phyloP scores from a whole-genome alignment of 495 filamentous ascomycete species.

The Penicillium paradoxum region DNA sequence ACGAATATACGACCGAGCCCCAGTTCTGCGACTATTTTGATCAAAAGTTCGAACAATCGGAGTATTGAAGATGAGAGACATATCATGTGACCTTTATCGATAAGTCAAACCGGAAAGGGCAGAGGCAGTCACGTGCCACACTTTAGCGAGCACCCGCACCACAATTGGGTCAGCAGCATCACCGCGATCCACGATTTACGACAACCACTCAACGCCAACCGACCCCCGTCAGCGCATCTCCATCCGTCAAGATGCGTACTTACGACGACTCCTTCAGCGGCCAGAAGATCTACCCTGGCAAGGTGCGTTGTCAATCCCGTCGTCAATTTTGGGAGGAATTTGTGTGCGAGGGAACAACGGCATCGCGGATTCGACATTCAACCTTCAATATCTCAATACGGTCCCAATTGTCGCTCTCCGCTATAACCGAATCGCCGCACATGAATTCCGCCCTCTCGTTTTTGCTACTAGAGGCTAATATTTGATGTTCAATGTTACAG shows the following conservation, averaged over 20 bases:
- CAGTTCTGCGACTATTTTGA: neutral
- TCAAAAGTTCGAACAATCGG: neutral
- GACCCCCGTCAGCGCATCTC: constrained; percentile 46
- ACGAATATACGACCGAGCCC: too few relatives aligned
- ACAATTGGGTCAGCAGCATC: constrained; percentile 42
- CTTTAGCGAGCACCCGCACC: constrained; percentile 49
- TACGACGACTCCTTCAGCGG: constrained; percentile 98
- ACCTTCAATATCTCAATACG: constrained; percentile 6
- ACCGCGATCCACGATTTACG: constrained; percentile 43
- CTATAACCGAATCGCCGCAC: constrained; percentile 2
- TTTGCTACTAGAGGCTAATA: constrained; percentile 21
- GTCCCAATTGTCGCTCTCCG: neutral
- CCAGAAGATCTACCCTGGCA: constrained; percentile 97
- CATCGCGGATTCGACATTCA: constrained; percentile 16
- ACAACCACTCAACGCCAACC: constrained; percentile 50
- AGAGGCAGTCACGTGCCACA: constrained; percentile 40
- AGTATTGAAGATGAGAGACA: neutral
- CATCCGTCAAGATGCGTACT: constrained; percentile 81
- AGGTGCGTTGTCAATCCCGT: constrained; percentile 60
- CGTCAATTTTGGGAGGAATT: constrained; percentile 14
- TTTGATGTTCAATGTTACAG: constrained; percentile 45
- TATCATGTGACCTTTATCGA: constrained; percentile 10
- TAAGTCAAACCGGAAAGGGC: constrained; percentile 33
- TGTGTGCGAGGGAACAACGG: constrained; percentile 17
- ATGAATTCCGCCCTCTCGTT: constrained; percentile 4